Base-by-base conservation (phyloP, 1,284 basidiomycete species). In the Coriolopsis trogii region DNA sequence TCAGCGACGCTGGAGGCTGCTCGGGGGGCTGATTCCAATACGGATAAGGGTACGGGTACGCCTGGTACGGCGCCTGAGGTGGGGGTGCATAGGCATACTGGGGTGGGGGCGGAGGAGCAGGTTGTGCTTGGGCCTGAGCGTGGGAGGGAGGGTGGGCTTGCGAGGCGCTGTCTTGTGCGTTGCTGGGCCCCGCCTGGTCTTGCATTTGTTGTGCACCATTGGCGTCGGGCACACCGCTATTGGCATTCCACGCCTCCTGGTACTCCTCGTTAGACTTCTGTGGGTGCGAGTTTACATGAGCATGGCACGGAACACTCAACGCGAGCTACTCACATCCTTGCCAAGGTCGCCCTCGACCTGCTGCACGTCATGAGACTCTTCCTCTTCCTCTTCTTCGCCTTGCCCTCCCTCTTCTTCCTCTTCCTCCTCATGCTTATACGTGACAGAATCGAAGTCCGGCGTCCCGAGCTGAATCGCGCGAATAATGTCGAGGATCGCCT, bases 401-500 rank as follows among this genome's bases (percentile, higher is more conserved):
- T 70, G 68, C 12, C 70, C 72, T 39, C 73, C 72, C 15, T 70
- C 70, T 26, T 72, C 70, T 24, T 70, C 67, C 29, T 67, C 71
- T 25, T 69, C 67, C n/a, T 63, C 59, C 36, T 68, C 61, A 34
- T 56, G 48, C 41, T 56, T 41, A 44, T 52, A 52, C 37, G 49
- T 18, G 33, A 48, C 49, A 38, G 38, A 25, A n/a, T 58, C 59
- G 29, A 74, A 70, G 24, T 76, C 73, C 4, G 76, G 72, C 23
- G 79, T 67, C 1, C 84, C 84, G 40, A 74, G 70, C 63, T 84
- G 81, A 13, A 86, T 79, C 2, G 77, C 73, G 23, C 70, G 66
- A 20, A 89, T 71, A 41, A 89, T 63, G 43, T 77, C 72, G 23
- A 87, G 61, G 26, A 87, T 82, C 1, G 76, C 74, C 4, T 84